These are phyloP conservation scores for Alternaria atra DNA, from an alignment of 2,329 filamentous ascomycete species.

Conservation along the genomic window DNA sequence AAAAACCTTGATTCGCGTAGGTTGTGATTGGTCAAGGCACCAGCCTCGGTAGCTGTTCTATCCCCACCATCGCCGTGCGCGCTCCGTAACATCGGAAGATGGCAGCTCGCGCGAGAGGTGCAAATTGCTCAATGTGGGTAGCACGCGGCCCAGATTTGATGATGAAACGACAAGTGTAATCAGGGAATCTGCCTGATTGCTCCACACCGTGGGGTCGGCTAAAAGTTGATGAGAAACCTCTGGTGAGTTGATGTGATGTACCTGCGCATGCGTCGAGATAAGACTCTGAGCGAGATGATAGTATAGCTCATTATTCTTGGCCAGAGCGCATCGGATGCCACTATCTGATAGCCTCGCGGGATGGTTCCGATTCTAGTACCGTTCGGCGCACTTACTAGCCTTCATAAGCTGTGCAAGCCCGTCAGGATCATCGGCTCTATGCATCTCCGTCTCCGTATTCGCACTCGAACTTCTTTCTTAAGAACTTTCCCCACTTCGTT, in stretches of 20 bases:
- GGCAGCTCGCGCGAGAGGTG: conserved; percentile 12
- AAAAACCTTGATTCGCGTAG: conserved; percentile 11
- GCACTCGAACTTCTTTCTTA: neutral
- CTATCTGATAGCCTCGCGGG: neutral
- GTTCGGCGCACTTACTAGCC: conserved; percentile 5
- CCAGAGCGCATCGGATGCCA: neutral
- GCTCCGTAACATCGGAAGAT: conserved; percentile 4
- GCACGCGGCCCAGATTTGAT: conserved; percentile 1
- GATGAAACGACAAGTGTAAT: neutral
- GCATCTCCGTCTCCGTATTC: neutral
- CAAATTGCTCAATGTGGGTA: conserved; percentile 1
- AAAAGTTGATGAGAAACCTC: neutral
- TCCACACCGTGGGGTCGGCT: conserved; percentile 1
- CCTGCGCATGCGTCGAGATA: neutral
- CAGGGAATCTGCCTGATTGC: conserved; percentile 1
- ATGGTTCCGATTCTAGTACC: neutral
- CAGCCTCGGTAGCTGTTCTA: conserved; percentile 7
- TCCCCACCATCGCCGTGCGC: conserved; percentile 10
- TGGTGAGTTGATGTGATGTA: neutral
- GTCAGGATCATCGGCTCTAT: neutral
- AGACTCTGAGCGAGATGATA: neutral
- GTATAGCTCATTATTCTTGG: conserved; percentile 7
- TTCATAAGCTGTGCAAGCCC: conserved; percentile 3
- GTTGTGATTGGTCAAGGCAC: conserved; percentile 4
- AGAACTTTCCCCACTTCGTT: neutral